phyloP scores from a whole-genome alignment of 345 rosid genomes.

The Limnanthes douglasii region DNA sequence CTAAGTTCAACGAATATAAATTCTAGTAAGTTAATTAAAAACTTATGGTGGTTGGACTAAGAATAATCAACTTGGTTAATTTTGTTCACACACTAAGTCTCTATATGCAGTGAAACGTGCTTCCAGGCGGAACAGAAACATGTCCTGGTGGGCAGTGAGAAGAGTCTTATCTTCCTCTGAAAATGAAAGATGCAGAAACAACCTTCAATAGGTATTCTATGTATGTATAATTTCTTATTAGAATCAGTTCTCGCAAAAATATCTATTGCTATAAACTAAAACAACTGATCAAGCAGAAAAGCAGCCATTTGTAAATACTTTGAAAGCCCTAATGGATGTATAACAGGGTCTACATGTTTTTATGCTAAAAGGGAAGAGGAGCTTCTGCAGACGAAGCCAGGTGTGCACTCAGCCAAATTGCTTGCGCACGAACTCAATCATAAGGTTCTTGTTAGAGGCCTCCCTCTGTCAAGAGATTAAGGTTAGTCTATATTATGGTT shows the following conservation, averaged over 20 bases:
- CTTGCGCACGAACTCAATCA: too few relatives aligned
- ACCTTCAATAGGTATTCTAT: conserved; percentile 21
- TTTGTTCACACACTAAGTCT: conserved; percentile 9
- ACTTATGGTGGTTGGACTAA: too few relatives aligned
- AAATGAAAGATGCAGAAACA: conserved; percentile 17
- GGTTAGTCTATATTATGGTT: conserved; percentile 41
- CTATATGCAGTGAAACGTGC: conserved; percentile 33
- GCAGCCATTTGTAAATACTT: conserved; percentile 28
- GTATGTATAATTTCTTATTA: neutral
- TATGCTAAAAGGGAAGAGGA: conserved; percentile 30
- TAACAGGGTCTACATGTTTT: conserved; percentile 30
- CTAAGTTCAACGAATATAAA: conserved; percentile 41
- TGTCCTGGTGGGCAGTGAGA: conserved; percentile 19
- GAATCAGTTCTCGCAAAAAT: neutral
- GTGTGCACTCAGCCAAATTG: too few relatives aligned
- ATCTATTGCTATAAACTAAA: too few relatives aligned
- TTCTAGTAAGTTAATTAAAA: conserved; percentile 65
- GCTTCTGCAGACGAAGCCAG: conserved; percentile 9
- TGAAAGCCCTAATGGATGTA: conserved; percentile 27
- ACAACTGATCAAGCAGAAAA: conserved; percentile 12
- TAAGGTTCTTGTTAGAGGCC: conserved; percentile 17
- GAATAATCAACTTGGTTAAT: neutral
- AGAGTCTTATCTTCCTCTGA: too few relatives aligned
- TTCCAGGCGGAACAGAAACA: conserved; percentile 18
- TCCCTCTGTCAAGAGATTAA: conserved; percentile 29